These are phyloP conservation scores for Clavispora asparagi DNA, from an alignment of 805 yeast genomes.

Conservation along the genomic window DNA sequence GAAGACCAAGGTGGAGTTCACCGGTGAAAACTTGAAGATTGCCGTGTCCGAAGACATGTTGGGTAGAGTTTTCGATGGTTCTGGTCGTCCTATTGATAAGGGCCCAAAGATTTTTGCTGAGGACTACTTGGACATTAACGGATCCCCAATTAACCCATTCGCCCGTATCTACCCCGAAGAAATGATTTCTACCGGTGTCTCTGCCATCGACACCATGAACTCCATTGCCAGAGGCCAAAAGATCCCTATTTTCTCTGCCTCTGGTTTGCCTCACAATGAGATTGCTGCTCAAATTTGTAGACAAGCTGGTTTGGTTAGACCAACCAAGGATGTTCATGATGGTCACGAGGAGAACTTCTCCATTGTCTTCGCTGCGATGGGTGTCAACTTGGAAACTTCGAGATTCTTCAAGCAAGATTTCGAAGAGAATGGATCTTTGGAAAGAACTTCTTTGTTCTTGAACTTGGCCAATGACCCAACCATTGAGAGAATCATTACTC, in stretches of 20 bases:
- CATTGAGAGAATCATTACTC: constrained; percentile 98
- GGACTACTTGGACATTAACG: constrained; percentile 96
- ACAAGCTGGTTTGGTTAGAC: constrained; percentile 98
- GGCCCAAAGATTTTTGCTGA: constrained; percentile 99
- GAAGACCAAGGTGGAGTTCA: constrained; percentile 94
- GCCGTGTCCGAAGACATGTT: constrained; percentile 96
- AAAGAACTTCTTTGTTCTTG: constrained; percentile 93
- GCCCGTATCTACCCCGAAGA: constrained; percentile 99
- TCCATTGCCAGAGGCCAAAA: constrained; percentile 99
- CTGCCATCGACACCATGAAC: constrained; percentile 98
- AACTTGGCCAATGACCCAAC: constrained; percentile 99
- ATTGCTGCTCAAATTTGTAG: constrained; percentile 99
- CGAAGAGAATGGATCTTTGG: constrained; percentile 97
- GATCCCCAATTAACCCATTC: constrained; percentile 97
- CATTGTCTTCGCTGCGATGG: constrained; percentile 99
- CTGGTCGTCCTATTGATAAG: constrained; percentile 96
- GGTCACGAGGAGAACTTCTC: constrained; percentile 99
- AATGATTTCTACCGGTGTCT: constrained; percentile 98
- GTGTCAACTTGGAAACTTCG: constrained; percentile 97
- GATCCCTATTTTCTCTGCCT: constrained; percentile 97
- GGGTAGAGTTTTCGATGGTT: constrained; percentile 98
- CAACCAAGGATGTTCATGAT: constrained; percentile 98
- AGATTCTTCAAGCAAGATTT: constrained; percentile 98
- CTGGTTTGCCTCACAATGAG: constrained; percentile 99
- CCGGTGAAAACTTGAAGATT: constrained; percentile 89